Base-by-base conservation (phyloP, 2,329 filamentous ascomycete species). In the Epichloe sylvatica region DNA sequence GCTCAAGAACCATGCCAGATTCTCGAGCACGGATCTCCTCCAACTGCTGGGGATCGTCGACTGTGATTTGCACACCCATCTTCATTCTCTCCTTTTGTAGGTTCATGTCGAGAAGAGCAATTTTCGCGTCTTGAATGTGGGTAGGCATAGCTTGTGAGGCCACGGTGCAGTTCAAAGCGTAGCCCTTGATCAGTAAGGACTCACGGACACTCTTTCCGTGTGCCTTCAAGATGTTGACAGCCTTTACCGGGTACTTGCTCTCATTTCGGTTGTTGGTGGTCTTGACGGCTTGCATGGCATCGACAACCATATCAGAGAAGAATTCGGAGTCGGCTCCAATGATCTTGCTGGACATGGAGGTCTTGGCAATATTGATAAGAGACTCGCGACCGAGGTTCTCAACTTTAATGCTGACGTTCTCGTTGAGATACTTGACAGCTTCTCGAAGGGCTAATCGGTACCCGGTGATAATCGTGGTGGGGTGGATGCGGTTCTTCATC, bases 401-500 rank as follows among this genome's bases (percentile, higher is more conserved):
- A 51, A 97, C 91, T 72, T 94, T 95, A 62, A 88, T 87, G 75
- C 87, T 91, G 67, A 98, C 84, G 67, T 97, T 95, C 70, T 98
- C 92, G 71, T 88, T 91, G 84, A 98, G 94, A 72, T 96, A 98
- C 72, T 94, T 94, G 65, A 98, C 84, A 52, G 92, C 92, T 75
- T 98, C 92, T 62, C 92, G 80, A 58, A 98, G 78, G 53, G 92
- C 92, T 62, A 98, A 79, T 63, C 92, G 81, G 78, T 98, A 98
- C 62, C 92, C 92, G 54, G 89, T 97, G 66, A 98, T 98, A 71
- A 98, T 97, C 53, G 94, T 98, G 25, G 92, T 98, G 50, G 92
- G 94, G 73, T 98, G 92, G 79, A 98, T 98, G 67, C 90, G 86
- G 80, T 97, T 98, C 77, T 92, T 96, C 86, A 97, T 94, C 57